phyloP scores from a whole-genome alignment of 192 early-diverging fungal species.

The Kappamyces sp. region DNA sequence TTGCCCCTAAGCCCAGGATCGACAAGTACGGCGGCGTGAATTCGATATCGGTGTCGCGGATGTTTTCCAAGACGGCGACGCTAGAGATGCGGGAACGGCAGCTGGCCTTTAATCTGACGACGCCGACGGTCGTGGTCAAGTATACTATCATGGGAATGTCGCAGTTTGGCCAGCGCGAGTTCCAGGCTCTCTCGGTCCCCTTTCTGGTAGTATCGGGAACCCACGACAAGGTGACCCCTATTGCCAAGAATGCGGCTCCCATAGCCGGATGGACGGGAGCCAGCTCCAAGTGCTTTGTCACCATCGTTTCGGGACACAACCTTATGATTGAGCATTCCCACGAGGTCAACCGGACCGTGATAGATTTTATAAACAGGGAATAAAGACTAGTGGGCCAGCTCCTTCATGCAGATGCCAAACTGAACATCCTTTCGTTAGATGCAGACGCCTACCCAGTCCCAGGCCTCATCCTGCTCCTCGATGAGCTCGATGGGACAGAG shows the following conservation, averaged over 20 bases:
- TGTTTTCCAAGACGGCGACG: background rate
- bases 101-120: conserved; percentile 3
- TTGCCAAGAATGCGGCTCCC: background rate
- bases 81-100: background rate
- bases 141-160: conserved; percentile 1
- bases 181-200: background rate
- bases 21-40: conserved; percentile 5
- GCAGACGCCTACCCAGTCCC: conserved; percentile 8
- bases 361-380: background rate
- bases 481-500: conserved; percentile 5
- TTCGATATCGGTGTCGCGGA: background rate
- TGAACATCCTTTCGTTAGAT: background rate
- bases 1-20: background rate
- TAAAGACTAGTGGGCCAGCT: conserved; percentile 4
- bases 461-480: conserved; percentile 10
- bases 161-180: background rate
- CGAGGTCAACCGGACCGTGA: background rate
- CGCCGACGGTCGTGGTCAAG: background rate
- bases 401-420: conserved; percentile 1
- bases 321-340: conserved; percentile 5
- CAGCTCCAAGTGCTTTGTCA: background rate
- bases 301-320: conserved; percentile 3
- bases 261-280: conserved; percentile 6
- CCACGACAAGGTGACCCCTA: background rate
- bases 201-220: background rate